Evolutionary conservation across 2,329 filamentous ascomycete genomes (phyloP), one percentile per base, ranked within the genome.

Genomic region (Trichoderma koningiopsis): DNA sequence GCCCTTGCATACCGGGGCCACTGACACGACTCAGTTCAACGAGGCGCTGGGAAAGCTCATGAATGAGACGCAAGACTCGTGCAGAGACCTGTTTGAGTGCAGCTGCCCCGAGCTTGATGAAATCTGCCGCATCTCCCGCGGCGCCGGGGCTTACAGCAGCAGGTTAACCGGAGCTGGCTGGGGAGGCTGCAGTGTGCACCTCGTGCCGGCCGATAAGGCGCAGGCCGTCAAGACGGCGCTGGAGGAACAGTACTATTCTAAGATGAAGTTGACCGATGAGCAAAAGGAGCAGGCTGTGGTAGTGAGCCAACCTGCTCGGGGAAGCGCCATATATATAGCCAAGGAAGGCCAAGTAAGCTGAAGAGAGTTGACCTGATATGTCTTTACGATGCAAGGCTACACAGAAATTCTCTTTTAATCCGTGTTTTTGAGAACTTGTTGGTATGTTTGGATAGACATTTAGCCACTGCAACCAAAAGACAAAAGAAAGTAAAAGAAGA

Each of bases 171-270:
- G 96, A 49, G 96, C 96, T 0, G 96, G 96, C 3, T 99, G 96
- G 96, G 96, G 96, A 71, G 96, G 96, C 2, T 98, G 96, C 82
- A 96, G 89, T 71, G 95, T 99, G 69, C 96, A 99, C 82, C 86
- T 99, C 69, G 91, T 98, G 64, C 92, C 95, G 0, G 92, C 89
- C 69, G 87, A 93, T 75, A 95, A 91, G 80, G 91, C 97, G 0
- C 89, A 91, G 5, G 87, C 83, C 31, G 92, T 99, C 27, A 93
- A 88, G 78, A 85, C 87, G 75, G 92, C 92, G 5, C 89, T 96
- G 86, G 88, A 92, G 75, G 86, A 86, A 72, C 89, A 94, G 77
- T 99, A 98, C 79, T 98, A 96, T 79, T 82, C 86, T 68, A 91
- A 91, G 83, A 86, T 86, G 73, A 77, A 83, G 6, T 75, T 89